Evolutionary conservation across 208 protist genomes (phyloP).

Genomic region (Trypanosomatidae sp.): DNA sequence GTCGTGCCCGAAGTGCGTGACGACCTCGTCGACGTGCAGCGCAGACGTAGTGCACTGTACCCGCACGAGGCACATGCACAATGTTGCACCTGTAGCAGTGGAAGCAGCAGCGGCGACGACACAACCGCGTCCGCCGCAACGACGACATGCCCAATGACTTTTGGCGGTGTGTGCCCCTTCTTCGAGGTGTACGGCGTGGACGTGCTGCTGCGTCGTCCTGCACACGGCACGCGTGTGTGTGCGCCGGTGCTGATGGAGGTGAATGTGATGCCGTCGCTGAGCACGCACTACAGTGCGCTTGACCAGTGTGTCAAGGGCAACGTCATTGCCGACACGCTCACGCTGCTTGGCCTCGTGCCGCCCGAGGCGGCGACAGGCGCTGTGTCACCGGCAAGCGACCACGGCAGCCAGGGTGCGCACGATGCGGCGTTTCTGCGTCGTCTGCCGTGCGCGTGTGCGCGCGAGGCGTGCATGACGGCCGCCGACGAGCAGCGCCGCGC

Average conservation of each 20-base stretch:
- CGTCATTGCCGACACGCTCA: constrained; percentile 65
- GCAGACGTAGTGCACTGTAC: neutral
- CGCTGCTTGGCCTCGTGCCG: constrained; percentile 57
- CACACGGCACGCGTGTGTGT: neutral
- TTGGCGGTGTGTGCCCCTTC: constrained; percentile 21
- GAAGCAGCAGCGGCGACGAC: neutral
- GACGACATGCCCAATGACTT: constrained; percentile 5
- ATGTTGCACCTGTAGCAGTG: neutral
- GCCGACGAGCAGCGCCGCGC: constrained; percentile 36
- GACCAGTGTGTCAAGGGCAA: constrained; percentile 77
- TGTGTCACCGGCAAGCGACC: neutral
- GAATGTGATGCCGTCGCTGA: constrained; percentile 82
- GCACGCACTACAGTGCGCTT: constrained; percentile 58
- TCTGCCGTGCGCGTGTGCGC: constrained; percentile 2
- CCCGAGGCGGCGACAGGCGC: too few relatives aligned
- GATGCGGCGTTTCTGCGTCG: too few relatives aligned
- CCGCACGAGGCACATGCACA: neutral
- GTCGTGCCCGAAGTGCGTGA: constrained; percentile 33
- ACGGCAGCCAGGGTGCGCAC: too few relatives aligned
- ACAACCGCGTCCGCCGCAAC: neutral
- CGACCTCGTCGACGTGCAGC: constrained; percentile 8
- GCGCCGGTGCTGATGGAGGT: constrained; percentile 66
- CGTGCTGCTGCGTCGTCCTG: constrained; percentile 28
- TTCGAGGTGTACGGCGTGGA: constrained; percentile 84
- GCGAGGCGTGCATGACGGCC: constrained; percentile 29